Evolutionary conservation across 2,329 filamentous ascomycete genomes (phyloP).

Genomic region (Cordyceps cateniannulata): DNA sequence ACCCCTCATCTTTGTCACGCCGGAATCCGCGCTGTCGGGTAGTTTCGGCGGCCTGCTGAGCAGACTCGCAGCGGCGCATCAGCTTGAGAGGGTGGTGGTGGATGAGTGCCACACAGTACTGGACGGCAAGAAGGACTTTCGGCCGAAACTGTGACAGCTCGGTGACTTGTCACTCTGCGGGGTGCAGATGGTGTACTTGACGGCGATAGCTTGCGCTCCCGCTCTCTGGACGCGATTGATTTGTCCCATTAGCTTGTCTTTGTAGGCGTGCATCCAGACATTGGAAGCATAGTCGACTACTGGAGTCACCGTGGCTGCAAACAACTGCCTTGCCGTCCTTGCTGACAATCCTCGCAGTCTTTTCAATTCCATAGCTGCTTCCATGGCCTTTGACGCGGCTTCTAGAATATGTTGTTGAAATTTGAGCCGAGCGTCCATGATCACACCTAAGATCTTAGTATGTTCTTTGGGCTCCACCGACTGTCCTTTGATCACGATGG

Average conservation of each 20-base stretch:
- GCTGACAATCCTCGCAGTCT: neutral
- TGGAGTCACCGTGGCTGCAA: slow-evolving; percentile 17
- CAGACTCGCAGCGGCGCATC: too few relatives aligned
- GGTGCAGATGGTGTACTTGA: too few relatives aligned
- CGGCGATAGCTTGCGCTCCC: neutral
- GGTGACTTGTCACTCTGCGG: too few relatives aligned
- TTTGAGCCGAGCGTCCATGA: slow-evolving; percentile 18
- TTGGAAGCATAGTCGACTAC: slow-evolving; percentile 21
- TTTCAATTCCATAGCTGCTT: neutral
- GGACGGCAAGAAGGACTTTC: too few relatives aligned
- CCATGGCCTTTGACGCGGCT: neutral
- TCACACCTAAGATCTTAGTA: slow-evolving; percentile 8
- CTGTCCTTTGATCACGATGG: slow-evolving; percentile 1
- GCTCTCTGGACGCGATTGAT: neutral
- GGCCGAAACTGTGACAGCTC: too few relatives aligned
- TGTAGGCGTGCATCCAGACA: slow-evolving; percentile 18
- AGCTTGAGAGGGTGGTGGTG: too few relatives aligned
- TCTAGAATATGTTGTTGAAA: slow-evolving; percentile 14
- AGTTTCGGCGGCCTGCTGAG: too few relatives aligned
- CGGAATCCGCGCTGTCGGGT: too few relatives aligned
- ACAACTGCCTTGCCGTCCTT: slow-evolving; percentile 1
- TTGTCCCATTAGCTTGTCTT: neutral
- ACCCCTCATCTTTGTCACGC: too few relatives aligned
- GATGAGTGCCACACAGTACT: too few relatives aligned
- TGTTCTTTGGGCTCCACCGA: neutral